Evolutionary conservation across 257 asterid species (phyloP), one percentile per base, ranked within the genome.

Genomic region (Scutellaria minor): DNA sequence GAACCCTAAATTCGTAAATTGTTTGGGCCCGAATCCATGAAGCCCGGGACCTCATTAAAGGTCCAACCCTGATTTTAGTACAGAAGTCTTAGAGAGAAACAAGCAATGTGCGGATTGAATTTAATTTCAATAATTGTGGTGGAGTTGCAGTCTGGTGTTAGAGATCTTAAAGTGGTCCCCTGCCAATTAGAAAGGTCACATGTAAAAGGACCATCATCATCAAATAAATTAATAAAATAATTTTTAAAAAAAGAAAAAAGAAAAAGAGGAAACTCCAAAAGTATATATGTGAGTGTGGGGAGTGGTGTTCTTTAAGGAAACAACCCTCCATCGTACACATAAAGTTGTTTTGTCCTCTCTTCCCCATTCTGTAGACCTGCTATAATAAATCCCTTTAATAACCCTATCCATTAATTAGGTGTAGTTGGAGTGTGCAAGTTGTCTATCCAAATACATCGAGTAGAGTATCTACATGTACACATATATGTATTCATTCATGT

Each of bases 261-360:
- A 10, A 27, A 41, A 27, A 11, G 39, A 5, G 9, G 3, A 44
- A 24, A 44, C 41, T 68, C 64, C 15, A 14, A 50, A 60, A 47
- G 72, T n/a, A 62, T 37, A 18, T 18, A 18, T 53, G 7, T 41
- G 70, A 45, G 80, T 11, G 47, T 24, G 60, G 64, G 63, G 59
- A 73, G 73, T 72, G 79, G 58, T 42, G 75, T 64, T 77, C 79
- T 81, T 77, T 77, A 77, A 73, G 82, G 79, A 81, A 81, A 77
- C 85, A 81, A 15, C 27, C 24, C 52, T 60, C 68, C 68, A 58
- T 47, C 51, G 42, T 50, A 22, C 72, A 5, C 15, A 63, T 55
- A 68, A 68, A 74, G 73, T 61, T 70, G 54, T 57, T 70, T 79
- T 65, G 75, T 79, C 77, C 54, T 75, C 63, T 62, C 69, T 40